Percentiles rank a stretch among this genome's conserved stretches.
phyloP scores from a whole-genome alignment of 495 filamentous ascomycete genomes.

The Recurvomyces mirabilis region DNA sequence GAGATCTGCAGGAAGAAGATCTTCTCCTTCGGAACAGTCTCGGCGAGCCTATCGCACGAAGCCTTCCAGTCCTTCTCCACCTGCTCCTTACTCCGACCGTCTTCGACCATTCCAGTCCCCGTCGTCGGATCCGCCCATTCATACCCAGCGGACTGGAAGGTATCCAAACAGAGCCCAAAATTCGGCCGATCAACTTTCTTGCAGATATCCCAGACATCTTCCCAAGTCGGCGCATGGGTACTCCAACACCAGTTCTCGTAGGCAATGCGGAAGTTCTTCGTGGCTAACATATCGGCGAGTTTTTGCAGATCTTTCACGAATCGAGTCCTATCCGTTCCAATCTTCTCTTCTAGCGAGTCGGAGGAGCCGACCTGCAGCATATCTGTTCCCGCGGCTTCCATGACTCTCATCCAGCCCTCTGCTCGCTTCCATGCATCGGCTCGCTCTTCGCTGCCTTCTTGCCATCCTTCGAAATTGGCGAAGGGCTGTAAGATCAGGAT shows the following conservation, averaged over 20 bases:
- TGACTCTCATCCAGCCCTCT: slow-evolving; percentile 59
- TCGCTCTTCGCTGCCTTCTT: slow-evolving; percentile 42
- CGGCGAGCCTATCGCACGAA: slow-evolving; percentile 44
- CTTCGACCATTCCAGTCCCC: slow-evolving; percentile 45
- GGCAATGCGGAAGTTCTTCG: slow-evolving; percentile 47
- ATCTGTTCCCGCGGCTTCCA: slow-evolving; percentile 58
- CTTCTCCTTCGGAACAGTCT: slow-evolving; percentile 53
- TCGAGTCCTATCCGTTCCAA: slow-evolving; percentile 36
- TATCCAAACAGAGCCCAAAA: slow-evolving; percentile 69
- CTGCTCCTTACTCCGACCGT: slow-evolving; percentile 27
- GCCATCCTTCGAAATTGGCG: slow-evolving; percentile 71
- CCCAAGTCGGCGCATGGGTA: slow-evolving; percentile 57
- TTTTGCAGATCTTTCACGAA: slow-evolving; percentile 52
- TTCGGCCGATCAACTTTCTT: slow-evolving; percentile 49
- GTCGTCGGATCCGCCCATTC: slow-evolving; percentile 72
- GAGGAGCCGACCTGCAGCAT: slow-evolving; percentile 72
- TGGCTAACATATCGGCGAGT: slow-evolving; percentile 52
- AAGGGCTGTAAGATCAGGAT: slow-evolving; percentile 74
- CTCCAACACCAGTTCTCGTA: slow-evolving; percentile 88
- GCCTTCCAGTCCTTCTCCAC: slow-evolving; percentile 40
- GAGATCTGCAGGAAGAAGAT: slow-evolving; percentile 68
- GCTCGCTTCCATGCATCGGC: slow-evolving; percentile 56
- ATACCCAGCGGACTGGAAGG: slow-evolving; percentile 64
- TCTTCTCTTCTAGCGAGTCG: slow-evolving; percentile 42
- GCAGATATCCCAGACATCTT: slow-evolving; percentile 56